Percentiles rank a stretch among this genome's conserved stretches.
phyloP scores from a whole-genome alignment of 306 rosid genomes.

The Inga laurina region DNA sequence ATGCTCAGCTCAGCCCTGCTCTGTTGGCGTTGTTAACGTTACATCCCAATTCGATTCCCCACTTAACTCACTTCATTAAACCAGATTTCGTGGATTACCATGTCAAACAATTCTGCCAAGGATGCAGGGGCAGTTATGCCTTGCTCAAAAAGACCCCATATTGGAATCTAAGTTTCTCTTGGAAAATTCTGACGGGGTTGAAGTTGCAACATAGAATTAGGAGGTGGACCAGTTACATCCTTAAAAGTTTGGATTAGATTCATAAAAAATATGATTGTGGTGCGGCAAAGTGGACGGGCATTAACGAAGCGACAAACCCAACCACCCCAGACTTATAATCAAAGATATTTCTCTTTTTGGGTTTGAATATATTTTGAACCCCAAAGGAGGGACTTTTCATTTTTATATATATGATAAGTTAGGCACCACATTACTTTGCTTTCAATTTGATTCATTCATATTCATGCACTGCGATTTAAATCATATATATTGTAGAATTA shows the following conservation, averaged over 20 bases:
- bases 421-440: conserved; percentile 30
- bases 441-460: not conserved
- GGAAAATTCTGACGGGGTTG: not conserved
- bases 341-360: not conserved
- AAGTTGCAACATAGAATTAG: not conserved
- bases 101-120: not conserved
- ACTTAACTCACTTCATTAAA: conserved; percentile 27
- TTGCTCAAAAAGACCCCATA: not conserved
- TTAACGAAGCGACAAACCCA: conserved; percentile 29
- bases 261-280: not conserved
- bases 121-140: not conserved
- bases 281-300: conserved; percentile 20
- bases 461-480: not conserved
- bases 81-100: not conserved
- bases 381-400: not conserved
- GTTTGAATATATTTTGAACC: conserved; percentile 7
- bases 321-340: conserved; percentile 26
- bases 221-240: conserved; percentile 19
- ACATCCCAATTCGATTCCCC: not conserved
- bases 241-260: not conserved
- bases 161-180: not conserved
- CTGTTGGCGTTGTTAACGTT: not conserved
- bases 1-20: conserved; percentile 23
- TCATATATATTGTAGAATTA: not conserved
- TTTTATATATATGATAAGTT: conserved; percentile 9